Base-by-base conservation (phyloP, 345 rosid species). In the Pistacia integerrima region DNA sequence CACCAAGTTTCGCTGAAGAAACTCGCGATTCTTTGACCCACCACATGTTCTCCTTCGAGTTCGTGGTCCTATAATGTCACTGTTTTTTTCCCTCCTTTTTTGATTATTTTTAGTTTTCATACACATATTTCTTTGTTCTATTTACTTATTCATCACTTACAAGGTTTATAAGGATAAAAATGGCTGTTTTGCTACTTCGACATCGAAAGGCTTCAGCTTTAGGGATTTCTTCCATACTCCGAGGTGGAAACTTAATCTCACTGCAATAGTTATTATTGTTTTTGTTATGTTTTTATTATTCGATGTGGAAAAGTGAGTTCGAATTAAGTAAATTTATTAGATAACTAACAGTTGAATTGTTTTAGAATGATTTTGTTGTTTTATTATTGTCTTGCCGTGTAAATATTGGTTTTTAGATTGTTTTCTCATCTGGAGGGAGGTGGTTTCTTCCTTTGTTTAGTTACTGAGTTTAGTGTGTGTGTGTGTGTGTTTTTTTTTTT, bases 131-230 rank as follows among this genome's bases (percentile, higher is more conserved):
- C n/a, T n/a, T n/a, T n/a, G n/a, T n/a, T n/a, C n/a, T n/a, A n/a
- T n/a, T n/a, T n/a, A n/a, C n/a, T n/a, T n/a, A n/a, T n/a, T n/a
- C n/a, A n/a, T n/a, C n/a, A n/a, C n/a, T n/a, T n/a, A n/a, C n/a
- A n/a, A n/a, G n/a, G n/a, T n/a, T n/a, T n/a, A n/a, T n/a, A n/a
- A n/a, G n/a, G n/a, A n/a, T n/a, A n/a, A n/a, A n/a, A n/a, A n/a
- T n/a, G n/a, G n/a, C n/a, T n/a, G n/a, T n/a, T n/a, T n/a, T n/a
- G n/a, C n/a, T n/a, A n/a, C n/a, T n/a, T n/a, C n/a, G n/a, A n/a
- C n/a, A n/a, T n/a, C n/a, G 88, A 78, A 89, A 87, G 83, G 84
- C 78, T 79, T 74, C 92, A 78, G 67, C 90, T 83, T 83, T 84
- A 18, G 89, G 87, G n/a, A 28, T 83, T 82, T 75, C 88, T 72